A percentile compares a stretch with the other conserved stretches of the same genome.
These are phyloP conservation scores for Cladophialophora bantiana DNA, from an alignment of 2,329 filamentous ascomycete species.

Conservation along the genomic window DNA sequence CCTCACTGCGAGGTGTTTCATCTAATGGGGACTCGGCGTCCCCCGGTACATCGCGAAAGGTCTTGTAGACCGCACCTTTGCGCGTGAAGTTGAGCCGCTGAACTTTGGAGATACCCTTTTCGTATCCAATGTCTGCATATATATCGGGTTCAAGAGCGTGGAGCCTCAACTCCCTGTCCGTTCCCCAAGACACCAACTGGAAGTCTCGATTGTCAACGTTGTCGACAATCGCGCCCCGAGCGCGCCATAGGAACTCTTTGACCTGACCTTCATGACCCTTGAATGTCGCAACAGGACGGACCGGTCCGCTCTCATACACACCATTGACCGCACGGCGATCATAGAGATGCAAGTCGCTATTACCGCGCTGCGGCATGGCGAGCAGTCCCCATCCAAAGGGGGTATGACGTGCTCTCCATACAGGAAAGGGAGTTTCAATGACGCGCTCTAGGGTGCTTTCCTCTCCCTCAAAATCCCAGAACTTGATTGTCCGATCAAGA, in stretches of 20 bases:
- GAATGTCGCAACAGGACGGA: constrained; percentile 59
- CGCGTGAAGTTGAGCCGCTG: constrained; percentile 76
- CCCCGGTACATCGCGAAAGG: constrained; percentile 76
- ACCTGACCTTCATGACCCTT: constrained; percentile 68
- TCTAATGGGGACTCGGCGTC: constrained; percentile 50
- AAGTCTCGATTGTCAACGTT: constrained; percentile 85
- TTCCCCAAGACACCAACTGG: constrained; percentile 90
- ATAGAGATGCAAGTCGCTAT: constrained; percentile 84
- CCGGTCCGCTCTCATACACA: constrained; percentile 43
- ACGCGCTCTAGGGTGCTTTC: constrained; percentile 74
- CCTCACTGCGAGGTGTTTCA: constrained; percentile 37
- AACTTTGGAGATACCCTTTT: constrained; percentile 70
- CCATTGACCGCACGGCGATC: constrained; percentile 59
- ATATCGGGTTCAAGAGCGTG: constrained; percentile 73
- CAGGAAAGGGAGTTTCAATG: constrained; percentile 82
- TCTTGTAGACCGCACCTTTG: constrained; percentile 84
- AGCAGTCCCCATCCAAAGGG: constrained; percentile 86
- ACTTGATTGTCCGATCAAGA: constrained; percentile 88
- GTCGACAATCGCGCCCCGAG: constrained; percentile 72
- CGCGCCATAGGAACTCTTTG: constrained; percentile 91
- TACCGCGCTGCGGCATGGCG: constrained; percentile 90
- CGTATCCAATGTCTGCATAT: constrained; percentile 73
- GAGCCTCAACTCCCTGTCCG: constrained; percentile 80
- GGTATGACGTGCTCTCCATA: constrained; percentile 90
- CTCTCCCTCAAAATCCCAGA: constrained; percentile 80